Percentiles rank a stretch among this genome's conserved stretches.
These are phyloP conservation scores for Cladophialophora psammophila DNA, from an alignment of 2,329 filamentous ascomycete genomes.

Conservation along the genomic window DNA sequence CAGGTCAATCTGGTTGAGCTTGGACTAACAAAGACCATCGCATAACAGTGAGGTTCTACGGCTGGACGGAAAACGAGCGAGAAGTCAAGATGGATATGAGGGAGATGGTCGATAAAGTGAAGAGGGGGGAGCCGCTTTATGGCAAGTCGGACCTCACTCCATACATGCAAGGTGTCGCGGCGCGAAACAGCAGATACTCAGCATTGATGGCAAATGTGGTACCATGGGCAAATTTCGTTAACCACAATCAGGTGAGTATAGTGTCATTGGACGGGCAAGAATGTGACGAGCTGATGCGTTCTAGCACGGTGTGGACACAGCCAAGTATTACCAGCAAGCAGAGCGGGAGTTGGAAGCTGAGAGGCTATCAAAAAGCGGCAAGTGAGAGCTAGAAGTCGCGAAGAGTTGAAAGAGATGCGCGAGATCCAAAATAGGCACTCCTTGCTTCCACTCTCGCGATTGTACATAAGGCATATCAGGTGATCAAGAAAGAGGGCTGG, in stretches of 20 bases:
- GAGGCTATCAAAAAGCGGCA: conserved; percentile 40
- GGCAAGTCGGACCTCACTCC: conserved; percentile 78
- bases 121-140: conserved; percentile 88
- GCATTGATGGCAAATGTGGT: conserved; percentile 82
- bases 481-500: background rate
- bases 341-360: conserved; percentile 92
- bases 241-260: conserved; percentile 74
- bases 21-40: background rate
- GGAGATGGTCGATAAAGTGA: conserved; percentile 97
- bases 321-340: conserved; percentile 96
- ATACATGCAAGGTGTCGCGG: conserved; percentile 92
- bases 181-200: conserved; percentile 90
- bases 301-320: conserved; percentile 93
- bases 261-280: background rate
- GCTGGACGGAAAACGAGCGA: conserved; percentile 87
- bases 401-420: background rate
- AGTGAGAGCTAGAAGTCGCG: conserved; percentile 11
- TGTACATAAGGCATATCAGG: conserved; percentile 28
- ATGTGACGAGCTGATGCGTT: conserved; percentile 28
- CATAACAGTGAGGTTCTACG: conserved; percentile 86
- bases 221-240: conserved; percentile 98
- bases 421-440: background rate
- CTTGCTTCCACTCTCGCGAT: conserved; percentile 1
- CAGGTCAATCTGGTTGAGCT: conserved; percentile 2
- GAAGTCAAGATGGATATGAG: conserved; percentile 96